These are phyloP conservation scores for Populus hybrid DNA, from an alignment of 441 rosid genomes.

Conservation along the genomic window DNA sequence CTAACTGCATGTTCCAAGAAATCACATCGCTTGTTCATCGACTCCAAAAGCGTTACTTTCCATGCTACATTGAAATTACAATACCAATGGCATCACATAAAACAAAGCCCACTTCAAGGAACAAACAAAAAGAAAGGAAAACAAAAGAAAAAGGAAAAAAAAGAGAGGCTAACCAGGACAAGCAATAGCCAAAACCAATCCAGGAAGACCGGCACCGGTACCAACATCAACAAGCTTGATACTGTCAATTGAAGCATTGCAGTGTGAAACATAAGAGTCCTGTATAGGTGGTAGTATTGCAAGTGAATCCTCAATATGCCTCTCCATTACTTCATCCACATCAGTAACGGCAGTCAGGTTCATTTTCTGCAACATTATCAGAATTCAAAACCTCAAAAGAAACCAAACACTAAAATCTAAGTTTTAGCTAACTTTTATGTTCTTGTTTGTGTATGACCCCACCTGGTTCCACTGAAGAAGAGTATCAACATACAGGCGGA, in stretches of 20 bases:
- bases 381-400: slow-evolving; percentile 2
- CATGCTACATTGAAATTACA: slow-evolving; percentile 41
- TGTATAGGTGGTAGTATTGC: slow-evolving; percentile 65
- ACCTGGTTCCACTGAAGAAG: slow-evolving; percentile 93
- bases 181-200: slow-evolving; percentile 77
- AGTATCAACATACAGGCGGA: slow-evolving; percentile 59
- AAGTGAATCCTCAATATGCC: slow-evolving; percentile 88
- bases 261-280: slow-evolving; percentile 38
- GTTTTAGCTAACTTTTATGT: too few species aligned
- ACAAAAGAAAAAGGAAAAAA: too few species aligned
- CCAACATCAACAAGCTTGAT: slow-evolving; percentile 75
- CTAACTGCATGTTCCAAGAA: slow-evolving; percentile 80
- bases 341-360: slow-evolving; percentile 84
- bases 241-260: slow-evolving; percentile 16
- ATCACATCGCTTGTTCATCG: slow-evolving; percentile 77
- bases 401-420: neutral
- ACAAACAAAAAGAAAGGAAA: neutral
- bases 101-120: neutral
- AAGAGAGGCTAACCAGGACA: slow-evolving; percentile 48
- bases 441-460: slow-evolving; percentile 1
- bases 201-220: slow-evolving; percentile 90
- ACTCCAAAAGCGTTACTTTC: slow-evolving; percentile 87
- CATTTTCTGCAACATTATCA: slow-evolving; percentile 52
- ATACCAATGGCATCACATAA: neutral
- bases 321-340: slow-evolving; percentile 65